Evolutionary conservation across 2,329 filamentous ascomycete species (phyloP).

Genomic region (Ophiostoma australiae): DNA sequence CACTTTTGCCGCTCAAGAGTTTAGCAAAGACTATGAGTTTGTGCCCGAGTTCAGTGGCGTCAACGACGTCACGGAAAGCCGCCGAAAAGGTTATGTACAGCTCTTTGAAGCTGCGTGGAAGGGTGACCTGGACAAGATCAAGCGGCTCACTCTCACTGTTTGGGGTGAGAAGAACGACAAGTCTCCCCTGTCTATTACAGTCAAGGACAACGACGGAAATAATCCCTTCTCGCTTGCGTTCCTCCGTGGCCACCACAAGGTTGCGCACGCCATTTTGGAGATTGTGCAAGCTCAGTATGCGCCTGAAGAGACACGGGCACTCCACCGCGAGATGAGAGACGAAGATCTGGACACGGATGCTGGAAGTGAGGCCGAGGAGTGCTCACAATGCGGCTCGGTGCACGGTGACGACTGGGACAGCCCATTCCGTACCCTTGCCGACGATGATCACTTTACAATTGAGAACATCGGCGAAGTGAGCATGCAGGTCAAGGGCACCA

Average conservation of each 20-base stretch:
- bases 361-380: slow-evolving; percentile 30
- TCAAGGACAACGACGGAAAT: slow-evolving; percentile 47
- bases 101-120: slow-evolving; percentile 71
- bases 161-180: slow-evolving; percentile 53
- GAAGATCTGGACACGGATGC: background rate
- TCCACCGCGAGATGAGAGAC: background rate
- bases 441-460: slow-evolving; percentile 66
- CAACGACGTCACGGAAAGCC: slow-evolving; percentile 52
- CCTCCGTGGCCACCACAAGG: slow-evolving; percentile 57
- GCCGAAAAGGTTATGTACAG: slow-evolving; percentile 55
- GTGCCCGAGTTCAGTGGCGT: slow-evolving; percentile 49
- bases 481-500: slow-evolving; percentile 60
- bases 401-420: slow-evolving; percentile 36
- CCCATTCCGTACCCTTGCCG: slow-evolving; percentile 52
- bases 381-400: background rate
- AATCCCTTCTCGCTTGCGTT: slow-evolving; percentile 66
- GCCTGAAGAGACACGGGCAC: slow-evolving; percentile 44
- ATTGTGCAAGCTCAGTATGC: slow-evolving; percentile 66
- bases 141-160: slow-evolving; percentile 54
- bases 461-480: slow-evolving; percentile 68
- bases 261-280: slow-evolving; percentile 63
- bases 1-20: background rate
- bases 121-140: slow-evolving; percentile 63
- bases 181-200: slow-evolving; percentile 59
- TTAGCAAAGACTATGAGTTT: slow-evolving; percentile 41